Conservation (phyloP, 345 rosid genomes). For the Corchorus olitorius region DNA sequence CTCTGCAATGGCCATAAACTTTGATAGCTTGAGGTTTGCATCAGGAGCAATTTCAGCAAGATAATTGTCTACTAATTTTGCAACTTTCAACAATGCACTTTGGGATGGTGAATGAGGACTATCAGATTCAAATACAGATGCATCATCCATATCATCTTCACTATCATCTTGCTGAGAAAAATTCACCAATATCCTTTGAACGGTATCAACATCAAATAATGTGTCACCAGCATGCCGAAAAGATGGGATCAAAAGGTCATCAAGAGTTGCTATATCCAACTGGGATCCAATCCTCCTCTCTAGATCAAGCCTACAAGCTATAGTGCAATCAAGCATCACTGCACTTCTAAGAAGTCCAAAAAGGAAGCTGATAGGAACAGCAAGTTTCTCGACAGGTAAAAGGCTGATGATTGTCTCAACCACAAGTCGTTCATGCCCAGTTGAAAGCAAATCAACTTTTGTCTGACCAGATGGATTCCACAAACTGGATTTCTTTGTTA, state of each 20-base stretch:
- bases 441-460: conserved; percentile 48
- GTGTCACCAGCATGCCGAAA: conserved; percentile 86
- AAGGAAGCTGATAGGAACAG: conserved; percentile 79
- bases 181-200: conserved; percentile 87
- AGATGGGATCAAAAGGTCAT: conserved; percentile 91
- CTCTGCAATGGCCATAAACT: conserved; percentile 88
- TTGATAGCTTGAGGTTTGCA: conserved; percentile 84
- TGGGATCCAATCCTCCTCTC: conserved; percentile 94
- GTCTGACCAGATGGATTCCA: conserved; percentile 61
- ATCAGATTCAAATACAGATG: conserved; percentile 77
- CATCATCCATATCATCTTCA: conserved; percentile 81
- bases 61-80: conserved; percentile 87
- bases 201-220: conserved; percentile 88
- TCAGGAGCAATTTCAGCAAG: conserved; percentile 97
- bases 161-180: conserved; percentile 95
- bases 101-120: conserved; percentile 87
- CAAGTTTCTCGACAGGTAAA: conserved; percentile 86
- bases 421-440: conserved; percentile 67
- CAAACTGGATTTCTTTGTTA: conserved; percentile 73
- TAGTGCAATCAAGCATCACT: conserved; percentile 77
- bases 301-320: conserved; percentile 79
- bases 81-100: conserved; percentile 72
- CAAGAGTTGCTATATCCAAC: conserved; percentile 84
- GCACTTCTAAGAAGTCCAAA: conserved; percentile 91
- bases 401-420: conserved; percentile 84